Evolutionary conservation across 176 grass and related monocot species (phyloP).

Genomic region (Paspalum notatum): DNA sequence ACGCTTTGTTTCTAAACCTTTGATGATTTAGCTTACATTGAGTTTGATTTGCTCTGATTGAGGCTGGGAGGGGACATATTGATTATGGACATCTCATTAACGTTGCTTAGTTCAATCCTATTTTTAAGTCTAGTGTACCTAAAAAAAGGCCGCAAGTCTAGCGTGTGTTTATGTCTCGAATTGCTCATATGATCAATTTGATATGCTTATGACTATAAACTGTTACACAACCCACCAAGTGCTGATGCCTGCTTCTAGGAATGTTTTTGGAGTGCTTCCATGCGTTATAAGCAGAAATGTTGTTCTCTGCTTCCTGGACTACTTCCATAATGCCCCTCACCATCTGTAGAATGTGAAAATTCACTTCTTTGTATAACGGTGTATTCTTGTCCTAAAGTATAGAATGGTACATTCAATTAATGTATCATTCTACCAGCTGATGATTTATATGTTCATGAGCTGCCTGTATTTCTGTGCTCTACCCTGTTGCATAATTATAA

Average conservation of each 20-base stretch:
- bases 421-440: background rate
- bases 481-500: background rate
- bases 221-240: background rate
- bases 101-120: background rate
- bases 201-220: background rate
- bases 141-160: too few species aligned
- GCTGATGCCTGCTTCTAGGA: background rate
- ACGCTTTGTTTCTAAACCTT: conserved; percentile 7
- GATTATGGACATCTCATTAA: background rate
- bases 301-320: background rate
- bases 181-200: background rate
- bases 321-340: background rate
- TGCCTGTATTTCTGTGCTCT: background rate
- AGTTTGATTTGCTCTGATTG: background rate
- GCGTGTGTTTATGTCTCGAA: background rate
- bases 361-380: background rate
- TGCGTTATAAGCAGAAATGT: too few species aligned
- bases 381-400: background rate
- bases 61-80: background rate
- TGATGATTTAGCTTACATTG: conserved; percentile 13
- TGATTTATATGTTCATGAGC: background rate
- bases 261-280: background rate
- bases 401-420: background rate
- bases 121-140: background rate
- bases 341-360: conserved; percentile 1